phyloP scores from a whole-genome alignment of 306 rosid species.

The Lathyrus tuberosus region DNA sequence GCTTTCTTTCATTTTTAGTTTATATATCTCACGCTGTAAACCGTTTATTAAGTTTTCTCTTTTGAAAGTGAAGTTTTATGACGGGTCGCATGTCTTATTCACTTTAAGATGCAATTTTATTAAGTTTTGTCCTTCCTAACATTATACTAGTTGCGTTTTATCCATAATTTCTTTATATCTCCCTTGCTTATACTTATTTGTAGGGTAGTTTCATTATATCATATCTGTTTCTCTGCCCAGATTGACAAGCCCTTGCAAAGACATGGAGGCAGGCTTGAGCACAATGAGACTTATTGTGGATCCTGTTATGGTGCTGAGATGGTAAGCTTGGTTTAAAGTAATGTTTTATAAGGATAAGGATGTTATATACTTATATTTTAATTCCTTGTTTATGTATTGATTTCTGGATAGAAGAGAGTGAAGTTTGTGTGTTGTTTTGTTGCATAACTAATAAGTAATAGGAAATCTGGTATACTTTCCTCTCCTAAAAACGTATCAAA shows the following conservation, averaged over 20 bases:
- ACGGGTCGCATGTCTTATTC: background rate
- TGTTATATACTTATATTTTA: slow-evolving; percentile 5
- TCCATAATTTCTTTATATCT: slow-evolving; percentile 5
- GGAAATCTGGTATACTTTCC: slow-evolving; percentile 7
- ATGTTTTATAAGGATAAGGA: slow-evolving; percentile 27
- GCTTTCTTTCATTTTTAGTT: slow-evolving; percentile 4
- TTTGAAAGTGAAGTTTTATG: slow-evolving; percentile 5
- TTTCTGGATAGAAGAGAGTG: slow-evolving; percentile 11
- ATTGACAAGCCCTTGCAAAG: slow-evolving; percentile 90
- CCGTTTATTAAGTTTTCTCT: background rate
- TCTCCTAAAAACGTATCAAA: background rate
- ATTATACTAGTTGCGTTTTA: slow-evolving; percentile 19
- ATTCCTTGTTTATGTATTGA: slow-evolving; percentile 17
- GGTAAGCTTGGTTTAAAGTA: slow-evolving; percentile 56
- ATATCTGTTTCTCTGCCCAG: slow-evolving; percentile 50
- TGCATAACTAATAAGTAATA: background rate
- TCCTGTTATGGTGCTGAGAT: slow-evolving; percentile 94
- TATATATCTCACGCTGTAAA: background rate
- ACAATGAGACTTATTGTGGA: slow-evolving; percentile 97
- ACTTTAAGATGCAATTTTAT: slow-evolving; percentile 15
- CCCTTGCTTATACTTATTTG: slow-evolving; percentile 18
- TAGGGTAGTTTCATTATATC: slow-evolving; percentile 28
- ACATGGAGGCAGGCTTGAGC: slow-evolving; percentile 99
- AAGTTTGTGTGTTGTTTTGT: slow-evolving; percentile 12
- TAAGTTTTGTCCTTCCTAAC: slow-evolving; percentile 11